These are phyloP conservation scores for Tetrapisispora phaffii DNA, from an alignment of 805 yeast genomes.

Conservation along the genomic window DNA sequence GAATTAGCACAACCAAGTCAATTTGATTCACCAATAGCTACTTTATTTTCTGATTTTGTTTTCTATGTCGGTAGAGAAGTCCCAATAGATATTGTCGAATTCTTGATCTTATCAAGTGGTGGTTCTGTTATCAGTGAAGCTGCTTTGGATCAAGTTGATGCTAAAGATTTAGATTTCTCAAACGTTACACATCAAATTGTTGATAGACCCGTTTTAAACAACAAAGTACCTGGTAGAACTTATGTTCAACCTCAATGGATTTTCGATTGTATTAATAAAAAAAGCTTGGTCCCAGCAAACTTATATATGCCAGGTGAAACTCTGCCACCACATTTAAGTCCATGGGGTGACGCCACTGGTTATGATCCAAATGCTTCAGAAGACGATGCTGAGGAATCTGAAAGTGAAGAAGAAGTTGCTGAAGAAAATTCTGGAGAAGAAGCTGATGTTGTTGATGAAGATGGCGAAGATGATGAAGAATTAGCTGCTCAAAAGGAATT, in stretches of 20 bases:
- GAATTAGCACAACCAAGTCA: slow-evolving; percentile 60
- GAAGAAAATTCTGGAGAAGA: slow-evolving; percentile 43
- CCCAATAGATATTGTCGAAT: slow-evolving; percentile 82
- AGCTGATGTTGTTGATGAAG: slow-evolving; percentile 37
- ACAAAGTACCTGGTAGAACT: slow-evolving; percentile 82
- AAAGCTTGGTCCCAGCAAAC: slow-evolving; percentile 62
- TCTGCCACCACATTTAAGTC: slow-evolving; percentile 92
- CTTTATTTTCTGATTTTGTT: slow-evolving; percentile 61
- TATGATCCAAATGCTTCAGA: slow-evolving; percentile 68
- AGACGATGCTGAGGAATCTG: slow-evolving; percentile 34
- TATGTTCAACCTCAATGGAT: slow-evolving; percentile 98
- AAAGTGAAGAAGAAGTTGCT: slow-evolving; percentile 40
- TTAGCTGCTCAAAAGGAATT: slow-evolving; percentile 65
- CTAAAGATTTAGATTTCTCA: slow-evolving; percentile 45
- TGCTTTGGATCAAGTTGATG: slow-evolving; percentile 62
- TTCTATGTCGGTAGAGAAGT: slow-evolving; percentile 94
- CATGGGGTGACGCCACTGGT: slow-evolving; percentile 95
- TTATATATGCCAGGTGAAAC: slow-evolving; percentile 89
- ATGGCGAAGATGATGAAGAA: slow-evolving; percentile 48
- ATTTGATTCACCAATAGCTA: slow-evolving; percentile 48
- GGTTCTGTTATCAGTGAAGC: slow-evolving; percentile 81
- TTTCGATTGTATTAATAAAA: slow-evolving; percentile 80
- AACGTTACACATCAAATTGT: slow-evolving; percentile 85
- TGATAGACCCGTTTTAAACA: slow-evolving; percentile 76
- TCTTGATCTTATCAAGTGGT: slow-evolving; percentile 76